Conservation (phyloP, 129 eudicot genomes). For the Kitagawia praeruptora region DNA sequence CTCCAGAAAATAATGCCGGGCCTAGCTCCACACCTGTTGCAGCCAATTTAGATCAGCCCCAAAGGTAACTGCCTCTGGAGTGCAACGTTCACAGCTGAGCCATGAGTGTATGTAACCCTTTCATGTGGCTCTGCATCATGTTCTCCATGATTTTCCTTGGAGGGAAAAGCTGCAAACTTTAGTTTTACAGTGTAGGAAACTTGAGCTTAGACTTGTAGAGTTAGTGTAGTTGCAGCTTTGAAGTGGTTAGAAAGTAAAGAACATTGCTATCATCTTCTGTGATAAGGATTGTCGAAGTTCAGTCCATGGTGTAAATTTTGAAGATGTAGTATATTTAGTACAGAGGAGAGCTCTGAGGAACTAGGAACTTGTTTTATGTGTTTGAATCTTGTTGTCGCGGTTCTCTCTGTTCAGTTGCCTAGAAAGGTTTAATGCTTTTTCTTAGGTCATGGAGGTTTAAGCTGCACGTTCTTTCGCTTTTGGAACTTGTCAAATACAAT, state of each 20-base stretch:
- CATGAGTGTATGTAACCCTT: conserved; percentile 12
- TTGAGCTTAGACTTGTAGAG: conserved; percentile 22
- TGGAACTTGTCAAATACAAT: not conserved
- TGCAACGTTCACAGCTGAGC: not conserved
- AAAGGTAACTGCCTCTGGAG: conserved; percentile 34
- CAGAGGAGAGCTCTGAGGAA: not conserved
- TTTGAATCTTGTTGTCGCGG: not conserved
- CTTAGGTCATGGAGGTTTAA: not conserved
- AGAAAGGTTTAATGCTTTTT: not conserved
- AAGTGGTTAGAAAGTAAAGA: not conserved
- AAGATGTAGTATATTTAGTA: not conserved
- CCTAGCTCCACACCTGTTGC: conserved; percentile 50
- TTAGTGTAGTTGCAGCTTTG: conserved; percentile 17
- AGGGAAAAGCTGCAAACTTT: conserved; percentile 18
- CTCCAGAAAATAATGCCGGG: conserved; percentile 59
- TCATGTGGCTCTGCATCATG: conserved; percentile 14
- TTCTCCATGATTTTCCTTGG: conserved; percentile 1
- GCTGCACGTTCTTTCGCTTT: not conserved
- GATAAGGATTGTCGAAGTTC: not conserved
- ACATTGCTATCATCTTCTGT: conserved; percentile 2
- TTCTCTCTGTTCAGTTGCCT: not conserved
- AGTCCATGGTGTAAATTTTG: conserved; percentile 23
- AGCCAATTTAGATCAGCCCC: conserved; percentile 46
- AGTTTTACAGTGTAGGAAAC: conserved; percentile 15
- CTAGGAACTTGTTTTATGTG: conserved; percentile 3